Base-by-base conservation (phyloP, 2,329 filamentous ascomycete genomes). In the Aquanectria penicillioides region DNA sequence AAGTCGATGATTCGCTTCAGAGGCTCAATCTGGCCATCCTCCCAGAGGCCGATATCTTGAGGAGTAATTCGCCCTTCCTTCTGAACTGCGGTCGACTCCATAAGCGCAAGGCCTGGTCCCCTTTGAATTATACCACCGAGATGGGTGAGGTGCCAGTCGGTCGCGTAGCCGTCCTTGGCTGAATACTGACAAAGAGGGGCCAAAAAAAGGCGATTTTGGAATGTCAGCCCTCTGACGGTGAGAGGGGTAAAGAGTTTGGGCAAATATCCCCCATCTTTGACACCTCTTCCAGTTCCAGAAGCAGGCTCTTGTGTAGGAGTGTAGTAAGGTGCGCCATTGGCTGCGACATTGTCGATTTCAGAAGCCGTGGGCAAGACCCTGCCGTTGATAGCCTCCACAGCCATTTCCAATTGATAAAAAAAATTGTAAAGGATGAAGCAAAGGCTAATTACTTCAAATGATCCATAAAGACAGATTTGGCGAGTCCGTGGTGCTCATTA, bases 1-100 rank as follows among this genome's bases (percentile, higher is more conserved):
- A 91, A 91, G 23, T 91, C 88, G 4, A 87, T 81, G 10, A 89
- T 80, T 17, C 79, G 77, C 63, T 79, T 80, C 33, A 90, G 73
- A 0, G 81, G 80, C 61, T 81, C 87, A 18, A 54, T 37, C 13
- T 54, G 40, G 2, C 50, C 50, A 10, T 53, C 50, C 15, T 53
- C 29, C 50, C 50, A 53, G 6, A 46, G 9, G 6, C 40, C 40
- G 28, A 53, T 44, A 7, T 46, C 40, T 11, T 53, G 29, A 3
- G 50, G 50, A 11, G 50, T 53, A n/a, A 46, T 53, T 15, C 50
- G 40, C 5, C 40, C 50, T 18, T 53, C 50, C 6, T 37, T 44
- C 11, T 44, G 50, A 18, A 53, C 49, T 6, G 38, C 49, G 5
- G 38, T 43, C 6, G 37, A 52, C 23, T 52, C 49, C 49, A 52